Evolutionary conservation across 1,284 basidiomycete species (phyloP).

Genomic region (Fomitopsis schrenkii): DNA sequence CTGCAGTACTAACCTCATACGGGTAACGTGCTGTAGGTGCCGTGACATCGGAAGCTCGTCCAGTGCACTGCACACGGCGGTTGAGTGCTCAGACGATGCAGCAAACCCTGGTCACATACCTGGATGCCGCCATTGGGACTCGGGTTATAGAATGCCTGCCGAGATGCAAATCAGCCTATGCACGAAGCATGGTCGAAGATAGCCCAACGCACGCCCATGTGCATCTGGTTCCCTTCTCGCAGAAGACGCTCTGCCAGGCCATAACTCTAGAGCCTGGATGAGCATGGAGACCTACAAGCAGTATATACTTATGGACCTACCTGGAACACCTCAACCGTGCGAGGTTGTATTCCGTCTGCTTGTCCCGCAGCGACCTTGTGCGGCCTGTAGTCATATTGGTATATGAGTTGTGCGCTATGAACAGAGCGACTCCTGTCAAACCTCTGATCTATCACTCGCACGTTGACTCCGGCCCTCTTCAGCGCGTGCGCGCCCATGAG

Average conservation of each 20-base stretch:
- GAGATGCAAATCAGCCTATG: neutral
- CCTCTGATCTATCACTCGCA: conserved; percentile 67
- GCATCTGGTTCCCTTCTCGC: conserved; percentile 64
- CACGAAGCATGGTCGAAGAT: neutral
- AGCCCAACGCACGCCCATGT: conserved; percentile 48
- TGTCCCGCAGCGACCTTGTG: conserved; percentile 61
- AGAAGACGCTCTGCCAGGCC: conserved; percentile 64
- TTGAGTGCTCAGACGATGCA: neutral
- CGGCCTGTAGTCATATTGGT: conserved; percentile 20
- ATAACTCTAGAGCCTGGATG: conserved; percentile 49
- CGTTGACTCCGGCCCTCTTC: conserved; percentile 53
- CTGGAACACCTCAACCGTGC: conserved; percentile 66
- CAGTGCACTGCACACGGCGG: conserved; percentile 44
- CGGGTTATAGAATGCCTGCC: conserved; percentile 72
- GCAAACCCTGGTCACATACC: conserved; percentile 27
- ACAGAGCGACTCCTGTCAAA: conserved; percentile 20
- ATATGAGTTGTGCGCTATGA: neutral
- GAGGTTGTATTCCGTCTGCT: conserved; percentile 40
- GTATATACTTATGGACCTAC: conserved; percentile 29
- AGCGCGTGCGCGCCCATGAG: conserved; percentile 64
- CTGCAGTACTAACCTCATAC: conserved; percentile 44
- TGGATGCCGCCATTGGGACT: conserved; percentile 54
- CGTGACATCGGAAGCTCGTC: conserved; percentile 53
- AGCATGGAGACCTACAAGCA: neutral
- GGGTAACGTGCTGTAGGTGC: conserved; percentile 54